phyloP scores from a whole-genome alignment of 495 filamentous ascomycete genomes.

The Lindgomyces ingoldianus region DNA sequence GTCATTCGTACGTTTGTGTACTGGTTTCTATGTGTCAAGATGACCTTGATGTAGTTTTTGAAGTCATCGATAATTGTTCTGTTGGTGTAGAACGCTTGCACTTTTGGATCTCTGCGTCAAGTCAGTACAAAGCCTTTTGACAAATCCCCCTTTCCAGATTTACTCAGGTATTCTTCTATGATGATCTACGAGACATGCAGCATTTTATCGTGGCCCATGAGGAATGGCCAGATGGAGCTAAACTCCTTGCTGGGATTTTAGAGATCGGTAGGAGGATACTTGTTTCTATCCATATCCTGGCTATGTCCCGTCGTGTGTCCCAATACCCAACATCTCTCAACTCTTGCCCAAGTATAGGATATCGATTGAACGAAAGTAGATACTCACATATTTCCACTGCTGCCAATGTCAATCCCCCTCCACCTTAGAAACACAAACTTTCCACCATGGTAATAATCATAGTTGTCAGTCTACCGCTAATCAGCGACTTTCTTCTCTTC shows the following conservation, averaged over 20 bases:
- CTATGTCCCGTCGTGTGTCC: too few relatives aligned
- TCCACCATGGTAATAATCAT: conserved; percentile 60
- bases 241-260: too few relatives aligned
- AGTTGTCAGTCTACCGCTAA: conserved; percentile 24
- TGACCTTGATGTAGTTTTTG: conserved; percentile 54
- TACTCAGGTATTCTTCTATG: too few relatives aligned
- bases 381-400: neutral
- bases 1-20: conserved; percentile 47
- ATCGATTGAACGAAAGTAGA: too few relatives aligned
- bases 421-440: conserved; percentile 59
- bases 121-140: neutral
- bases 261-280: too few relatives aligned
- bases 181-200: too few relatives aligned
- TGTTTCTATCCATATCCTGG: too few relatives aligned
- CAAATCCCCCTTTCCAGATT: too few relatives aligned
- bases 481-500: neutral
- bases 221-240: too few relatives aligned
- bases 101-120: conserved; percentile 41
- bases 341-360: too few relatives aligned
- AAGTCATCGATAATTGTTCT: conserved; percentile 50
- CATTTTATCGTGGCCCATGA: too few relatives aligned
- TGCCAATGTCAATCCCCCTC: conserved; percentile 52
- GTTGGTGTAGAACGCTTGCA: conserved; percentile 59
- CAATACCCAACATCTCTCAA: too few relatives aligned
- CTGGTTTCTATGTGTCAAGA: conserved; percentile 55